Evolutionary conservation across 2,329 filamentous ascomycete genomes (phyloP), one percentile per base, ranked within the genome.

Genomic region (Elsinoe ampelina): DNA sequence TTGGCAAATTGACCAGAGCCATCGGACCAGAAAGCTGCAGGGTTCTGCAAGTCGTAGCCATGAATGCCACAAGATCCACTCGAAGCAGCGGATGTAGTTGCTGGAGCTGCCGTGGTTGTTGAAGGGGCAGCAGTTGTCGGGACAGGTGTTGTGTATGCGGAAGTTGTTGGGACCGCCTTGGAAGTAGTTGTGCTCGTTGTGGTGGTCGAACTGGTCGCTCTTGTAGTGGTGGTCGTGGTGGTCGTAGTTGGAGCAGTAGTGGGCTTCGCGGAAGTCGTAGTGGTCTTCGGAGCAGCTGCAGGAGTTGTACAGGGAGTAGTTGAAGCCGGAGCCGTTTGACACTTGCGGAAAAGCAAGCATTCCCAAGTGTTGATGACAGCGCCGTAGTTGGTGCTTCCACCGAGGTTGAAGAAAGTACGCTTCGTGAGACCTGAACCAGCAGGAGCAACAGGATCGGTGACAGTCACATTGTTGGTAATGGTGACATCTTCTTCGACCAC

Each of bases 401-500:
- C 45, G 26, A 15, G 8, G 26, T 30, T 30, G 34, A 54, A 22
- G 32, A 41, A 45, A 38, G 54, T 56, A 35, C 41, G 55, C 35
- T 43, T 56, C 20, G 51, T 13, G 12, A 54, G 50, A 12, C 50
- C 36, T 54, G 60, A 55, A 22, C 34, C 61, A 55, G 61, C 61
- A 34, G 58, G 63, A 39, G 55, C 60, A 17, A 63, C 63, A 36
- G 55, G 52, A 20, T 60, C 59, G 13, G 57, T 59, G 32, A 63
- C 60, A n/a, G 57, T 55, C n/a, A 60, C 59, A 42, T 61, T 57
- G 57, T 48, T 58, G 41, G 38, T 48, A 42, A 60, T 58, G 41
- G 45, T 43, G 22, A 55, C 57, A 15, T 59, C 59, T n/a, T 62
- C 48, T 7, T 58, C 47, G 12, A 55, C 19, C 26, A 61, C 58